Evolutionary conservation across 2,329 filamentous ascomycete species (phyloP).

Genomic region (Myrmaecium sp.): DNA sequence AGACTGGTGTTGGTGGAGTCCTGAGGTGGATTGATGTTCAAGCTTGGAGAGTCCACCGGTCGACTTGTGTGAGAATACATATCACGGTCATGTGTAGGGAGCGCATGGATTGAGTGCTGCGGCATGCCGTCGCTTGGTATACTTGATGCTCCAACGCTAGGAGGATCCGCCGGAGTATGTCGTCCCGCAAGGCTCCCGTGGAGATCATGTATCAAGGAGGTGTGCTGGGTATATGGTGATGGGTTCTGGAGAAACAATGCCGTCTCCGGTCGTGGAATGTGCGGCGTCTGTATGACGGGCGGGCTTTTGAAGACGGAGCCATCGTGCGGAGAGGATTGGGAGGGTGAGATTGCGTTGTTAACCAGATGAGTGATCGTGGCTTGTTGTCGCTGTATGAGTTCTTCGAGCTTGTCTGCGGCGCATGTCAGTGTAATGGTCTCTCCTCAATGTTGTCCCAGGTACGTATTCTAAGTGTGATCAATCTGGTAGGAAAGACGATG

Average conservation of each 20-base stretch:
- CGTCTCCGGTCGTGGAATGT: slow-evolving; percentile 26
- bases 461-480: no score
- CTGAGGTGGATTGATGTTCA: slow-evolving; percentile 30
- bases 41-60: slow-evolving; percentile 40
- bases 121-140: slow-evolving; percentile 5
- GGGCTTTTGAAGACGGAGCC: slow-evolving; percentile 17
- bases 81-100: slow-evolving; percentile 7
- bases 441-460: no score
- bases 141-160: no score
- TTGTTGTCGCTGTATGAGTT: slow-evolving; percentile 27
- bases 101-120: slow-evolving; percentile 4
- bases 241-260: slow-evolving; percentile 30
- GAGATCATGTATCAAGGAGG: slow-evolving; percentile 15
- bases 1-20: slow-evolving; percentile 9
- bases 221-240: slow-evolving; percentile 16
- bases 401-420: slow-evolving; percentile 29
- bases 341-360: slow-evolving; percentile 10
- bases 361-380: slow-evolving; percentile 28
- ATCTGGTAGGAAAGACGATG: no score
- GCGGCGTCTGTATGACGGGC: slow-evolving; percentile 21
- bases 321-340: slow-evolving; percentile 16
- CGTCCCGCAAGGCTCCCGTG: slow-evolving; percentile 6
- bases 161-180: slow-evolving; percentile 3
- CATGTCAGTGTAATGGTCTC: no score
- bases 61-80: slow-evolving; percentile 17